Percentiles rank a stretch among this genome's conserved stretches.
These are phyloP conservation scores for Boletus reticuloceps DNA, from an alignment of 768 basidiomycete species.

Conservation along the genomic window DNA sequence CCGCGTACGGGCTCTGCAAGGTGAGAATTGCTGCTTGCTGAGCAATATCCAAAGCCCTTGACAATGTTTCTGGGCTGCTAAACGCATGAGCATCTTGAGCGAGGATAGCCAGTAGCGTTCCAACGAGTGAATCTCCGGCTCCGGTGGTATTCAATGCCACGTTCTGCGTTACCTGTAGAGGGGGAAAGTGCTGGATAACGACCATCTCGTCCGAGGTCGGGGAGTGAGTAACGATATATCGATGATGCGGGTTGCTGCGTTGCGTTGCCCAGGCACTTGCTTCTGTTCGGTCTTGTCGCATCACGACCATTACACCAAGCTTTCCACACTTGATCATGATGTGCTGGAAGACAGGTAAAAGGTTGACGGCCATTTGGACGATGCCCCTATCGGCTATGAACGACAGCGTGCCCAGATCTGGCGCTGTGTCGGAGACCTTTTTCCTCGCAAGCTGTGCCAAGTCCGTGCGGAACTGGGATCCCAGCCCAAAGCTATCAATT, in stretches of 20 bases:
- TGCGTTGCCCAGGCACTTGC: slow-evolving; percentile 50
- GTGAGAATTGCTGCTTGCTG: slow-evolving; percentile 66
- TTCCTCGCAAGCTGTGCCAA: slow-evolving; percentile 57
- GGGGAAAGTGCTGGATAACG: slow-evolving; percentile 72
- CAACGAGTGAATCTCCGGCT: slow-evolving; percentile 89
- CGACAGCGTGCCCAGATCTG: slow-evolving; percentile 44
- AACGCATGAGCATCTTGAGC: slow-evolving; percentile 43
- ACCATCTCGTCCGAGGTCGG: slow-evolving; percentile 45
- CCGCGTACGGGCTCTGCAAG: slow-evolving; percentile 54
- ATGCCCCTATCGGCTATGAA: slow-evolving; percentile 71
- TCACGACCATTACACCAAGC: slow-evolving; percentile 60
- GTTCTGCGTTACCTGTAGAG: slow-evolving; percentile 39
- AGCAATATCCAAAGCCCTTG: slow-evolving; percentile 46
- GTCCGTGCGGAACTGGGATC: slow-evolving; percentile 61
- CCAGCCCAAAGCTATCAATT: slow-evolving; percentile 65
- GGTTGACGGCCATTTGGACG: slow-evolving; percentile 74
- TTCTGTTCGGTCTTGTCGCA: slow-evolving; percentile 47
- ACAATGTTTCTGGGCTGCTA: slow-evolving; percentile 43
- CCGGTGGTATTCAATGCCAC: slow-evolving; percentile 76
- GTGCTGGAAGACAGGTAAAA: slow-evolving; percentile 83
- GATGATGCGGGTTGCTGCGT: slow-evolving; percentile 43
- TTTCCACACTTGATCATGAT: slow-evolving; percentile 85
- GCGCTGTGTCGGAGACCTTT: slow-evolving; percentile 39
- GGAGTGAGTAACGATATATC: slow-evolving; percentile 53
- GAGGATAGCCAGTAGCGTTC: slow-evolving; percentile 73